phyloP scores from a whole-genome alignment of 129 eudicot genomes.

The Ambrosia trifida region DNA sequence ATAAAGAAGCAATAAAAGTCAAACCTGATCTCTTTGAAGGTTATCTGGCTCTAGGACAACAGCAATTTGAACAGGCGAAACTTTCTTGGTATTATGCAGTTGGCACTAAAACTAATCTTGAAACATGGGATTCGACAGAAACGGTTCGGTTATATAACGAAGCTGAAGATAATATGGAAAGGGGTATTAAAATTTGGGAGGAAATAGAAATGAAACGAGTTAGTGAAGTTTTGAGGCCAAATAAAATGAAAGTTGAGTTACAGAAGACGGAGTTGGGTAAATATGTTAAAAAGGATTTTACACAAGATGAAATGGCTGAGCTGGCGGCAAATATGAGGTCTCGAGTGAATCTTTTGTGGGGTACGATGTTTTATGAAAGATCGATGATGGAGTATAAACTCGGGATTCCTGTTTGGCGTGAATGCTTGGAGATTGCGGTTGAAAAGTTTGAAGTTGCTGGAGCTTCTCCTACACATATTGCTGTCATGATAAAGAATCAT shows the following conservation, averaged over 20 bases:
- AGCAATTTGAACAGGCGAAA: conserved; percentile 86
- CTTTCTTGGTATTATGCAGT: conserved; percentile 83
- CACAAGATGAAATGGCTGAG: conserved; percentile 60
- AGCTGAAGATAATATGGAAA: conserved; percentile 91
- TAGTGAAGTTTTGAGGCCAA: conserved; percentile 37
- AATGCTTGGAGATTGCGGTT: conserved; percentile 73
- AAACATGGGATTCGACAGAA: conserved; percentile 62
- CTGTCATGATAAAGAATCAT: conserved; percentile 94
- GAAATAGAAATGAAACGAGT: conserved; percentile 43
- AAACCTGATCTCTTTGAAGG: conserved; percentile 85
- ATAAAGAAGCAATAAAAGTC: conserved; percentile 70
- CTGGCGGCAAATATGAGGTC: conserved; percentile 65
- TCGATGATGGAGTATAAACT: conserved; percentile 87
- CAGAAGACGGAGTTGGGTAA: conserved; percentile 45
- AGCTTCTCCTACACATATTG: conserved; percentile 78
- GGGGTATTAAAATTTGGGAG: conserved; percentile 80
- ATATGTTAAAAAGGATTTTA: conserved; percentile 39
- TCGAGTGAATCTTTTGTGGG: conserved; percentile 76
- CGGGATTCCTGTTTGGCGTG: conserved; percentile 78
- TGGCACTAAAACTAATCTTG: conserved; percentile 51
- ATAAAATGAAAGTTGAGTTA: conserved; percentile 34
- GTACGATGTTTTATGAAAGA: conserved; percentile 87
- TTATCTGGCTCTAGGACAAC: conserved; percentile 71
- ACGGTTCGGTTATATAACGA: conserved; percentile 59
- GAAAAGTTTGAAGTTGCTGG: conserved; percentile 94